phyloP scores from a whole-genome alignment of 192 early-diverging fungal genomes.

The Coemansia sp. region DNA sequence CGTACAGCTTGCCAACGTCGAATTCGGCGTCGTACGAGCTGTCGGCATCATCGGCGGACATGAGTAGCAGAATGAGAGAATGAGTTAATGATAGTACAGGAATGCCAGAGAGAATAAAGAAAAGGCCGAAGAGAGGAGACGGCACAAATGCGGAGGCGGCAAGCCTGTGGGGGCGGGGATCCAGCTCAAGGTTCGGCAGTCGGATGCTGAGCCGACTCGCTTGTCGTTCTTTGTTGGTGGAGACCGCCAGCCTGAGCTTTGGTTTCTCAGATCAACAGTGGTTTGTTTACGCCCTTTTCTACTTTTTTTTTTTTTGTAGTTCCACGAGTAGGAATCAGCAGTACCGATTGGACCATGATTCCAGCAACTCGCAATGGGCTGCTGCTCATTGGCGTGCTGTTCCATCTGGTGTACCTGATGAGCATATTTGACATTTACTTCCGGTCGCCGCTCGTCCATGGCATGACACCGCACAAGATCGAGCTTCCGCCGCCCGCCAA shows the following conservation, averaged over 20 bases:
- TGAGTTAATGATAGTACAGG: no score
- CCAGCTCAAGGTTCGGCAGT: not conserved
- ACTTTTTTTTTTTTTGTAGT: not conserved
- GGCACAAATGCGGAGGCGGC: not conserved
- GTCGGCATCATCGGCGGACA: constrained; percentile 9
- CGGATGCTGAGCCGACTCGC: not conserved
- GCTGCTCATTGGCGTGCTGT: constrained; percentile 83
- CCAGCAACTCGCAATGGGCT: constrained; percentile 57
- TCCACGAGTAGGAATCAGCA: not conserved
- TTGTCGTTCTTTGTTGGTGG: not conserved
- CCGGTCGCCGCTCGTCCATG: constrained; percentile 96
- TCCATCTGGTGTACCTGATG: constrained; percentile 88
- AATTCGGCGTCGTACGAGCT: constrained; percentile 44
- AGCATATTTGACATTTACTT: constrained; percentile 99
- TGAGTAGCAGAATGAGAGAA: not conserved
- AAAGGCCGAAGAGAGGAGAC: no score
- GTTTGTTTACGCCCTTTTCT: not conserved
- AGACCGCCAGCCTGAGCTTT: not conserved
- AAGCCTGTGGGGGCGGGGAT: not conserved
- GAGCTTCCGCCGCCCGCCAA: constrained; percentile 75
- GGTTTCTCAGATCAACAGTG: not conserved
- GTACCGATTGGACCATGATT: constrained; percentile 27
- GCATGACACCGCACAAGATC: constrained; percentile 87
- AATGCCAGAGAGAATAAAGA: no score
- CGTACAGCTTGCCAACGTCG: constrained; percentile 54